Evolutionary conservation across 306 rosid genomes (phyloP), one percentile per base, ranked within the genome.

Genomic region (Trifolium pratense): DNA sequence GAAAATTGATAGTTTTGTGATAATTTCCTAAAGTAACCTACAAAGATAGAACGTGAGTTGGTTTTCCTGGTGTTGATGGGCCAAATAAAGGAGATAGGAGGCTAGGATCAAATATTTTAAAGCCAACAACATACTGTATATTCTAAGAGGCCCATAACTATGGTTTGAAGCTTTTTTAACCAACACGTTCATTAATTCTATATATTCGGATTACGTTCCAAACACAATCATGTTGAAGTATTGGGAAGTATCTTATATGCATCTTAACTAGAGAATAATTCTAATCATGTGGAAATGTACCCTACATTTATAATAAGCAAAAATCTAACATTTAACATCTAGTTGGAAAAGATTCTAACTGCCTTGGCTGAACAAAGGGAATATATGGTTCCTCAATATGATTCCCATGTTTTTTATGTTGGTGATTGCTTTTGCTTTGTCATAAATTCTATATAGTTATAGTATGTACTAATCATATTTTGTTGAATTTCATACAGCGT

Each of bases 401-500:
- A 6, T 52, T 79, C 45, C 31, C 40, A 12, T 46, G 64, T 42
- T 64, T 26, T 66, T 58, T 42, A 64, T 32, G 45, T 51, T 66
- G 66, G 34, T 73, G 63, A 46, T 71, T 56, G 70, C 45, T 39
- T 66, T 57, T 56, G 70, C 45, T 39, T 66, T 57, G 21, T 53
- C 42, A 46, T 15, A 32, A 34, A 8, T 51, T 70, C 45, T 74
- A 26, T 18, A 43, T 40, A 40, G 6, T 65, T 18, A 23, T 40
- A 40, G 6, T 65, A 11, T 71, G 45, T 55, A 26, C 81, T 70
- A 51, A 85, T 73, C 58, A 61, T 52, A 29, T 70, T 75, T 76
- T 66, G 52, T 81, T 77, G 48, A 66, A 65, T 69, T 77, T 68
- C 66, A 70, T 79, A 49, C 89, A 94, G 99, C 85, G 85, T 67